Evolutionary conservation across 2,329 filamentous ascomycete species (phyloP).

Genomic region (Alternaria dauci): DNA sequence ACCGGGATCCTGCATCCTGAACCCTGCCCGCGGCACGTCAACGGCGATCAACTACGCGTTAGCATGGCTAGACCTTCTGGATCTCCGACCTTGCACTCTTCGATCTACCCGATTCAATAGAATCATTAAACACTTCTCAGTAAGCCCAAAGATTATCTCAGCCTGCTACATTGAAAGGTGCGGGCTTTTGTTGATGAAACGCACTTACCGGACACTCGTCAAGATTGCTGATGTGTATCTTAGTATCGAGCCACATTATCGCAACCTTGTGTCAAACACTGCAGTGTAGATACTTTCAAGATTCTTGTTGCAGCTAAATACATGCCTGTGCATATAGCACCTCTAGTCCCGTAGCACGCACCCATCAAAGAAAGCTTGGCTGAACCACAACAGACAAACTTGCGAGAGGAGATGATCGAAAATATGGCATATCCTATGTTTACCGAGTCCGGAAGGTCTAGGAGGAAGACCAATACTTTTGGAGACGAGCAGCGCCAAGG

Average conservation of each 20-base stretch:
- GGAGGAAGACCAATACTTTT: conserved; percentile 47
- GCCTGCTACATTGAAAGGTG: background rate
- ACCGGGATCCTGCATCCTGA: conserved; percentile 29
- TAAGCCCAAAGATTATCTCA: background rate
- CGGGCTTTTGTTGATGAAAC: background rate
- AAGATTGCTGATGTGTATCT: background rate
- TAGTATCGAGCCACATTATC: background rate
- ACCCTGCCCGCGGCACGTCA: conserved; percentile 28
- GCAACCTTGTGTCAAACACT: background rate
- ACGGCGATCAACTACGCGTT: conserved; percentile 26
- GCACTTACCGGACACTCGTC: background rate
- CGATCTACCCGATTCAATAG: background rate
- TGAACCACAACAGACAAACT: conserved; percentile 12
- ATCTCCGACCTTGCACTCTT: background rate
- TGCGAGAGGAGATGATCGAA: conserved; percentile 31
- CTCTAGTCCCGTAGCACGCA: conserved; percentile 36
- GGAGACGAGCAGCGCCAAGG: conserved; percentile 30
- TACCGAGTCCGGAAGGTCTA: conserved; percentile 30
- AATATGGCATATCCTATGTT: conserved; percentile 34
- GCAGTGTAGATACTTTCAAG: conserved; percentile 36
- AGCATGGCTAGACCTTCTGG: conserved; percentile 1
- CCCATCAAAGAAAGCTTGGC: conserved; percentile 20
- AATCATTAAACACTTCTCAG: background rate
- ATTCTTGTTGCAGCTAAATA: conserved; percentile 46
- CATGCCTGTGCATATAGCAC: conserved; percentile 43